Conservation (phyloP, 176 grass and related monocot species). For the Otatea glauca region DNA sequence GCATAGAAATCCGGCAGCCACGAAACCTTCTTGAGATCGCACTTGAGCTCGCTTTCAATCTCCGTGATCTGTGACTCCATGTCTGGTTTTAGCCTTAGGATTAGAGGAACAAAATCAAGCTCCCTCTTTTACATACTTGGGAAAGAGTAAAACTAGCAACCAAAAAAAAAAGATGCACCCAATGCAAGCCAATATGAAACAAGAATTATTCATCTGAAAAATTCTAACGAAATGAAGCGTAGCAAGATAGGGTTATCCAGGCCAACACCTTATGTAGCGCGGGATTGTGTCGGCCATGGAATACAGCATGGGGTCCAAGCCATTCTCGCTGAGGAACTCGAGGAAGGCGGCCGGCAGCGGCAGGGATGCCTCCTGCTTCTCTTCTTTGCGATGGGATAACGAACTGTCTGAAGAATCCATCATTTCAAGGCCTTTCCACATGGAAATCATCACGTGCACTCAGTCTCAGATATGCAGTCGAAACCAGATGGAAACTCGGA, state of each 20-base stretch:
- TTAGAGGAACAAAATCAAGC: slow-evolving; percentile 33
- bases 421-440: not conserved
- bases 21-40: slow-evolving; percentile 59
- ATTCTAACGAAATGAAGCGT: not conserved
- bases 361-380: slow-evolving; percentile 28
- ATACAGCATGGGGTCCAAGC: slow-evolving; percentile 76
- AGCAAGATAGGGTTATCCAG: too few species aligned
- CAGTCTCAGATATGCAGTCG: not conserved
- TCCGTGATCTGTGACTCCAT: slow-evolving; percentile 55
- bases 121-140: not conserved
- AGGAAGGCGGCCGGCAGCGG: slow-evolving; percentile 70
- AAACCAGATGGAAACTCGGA: not conserved
- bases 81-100: slow-evolving; percentile 76
- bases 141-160: not conserved
- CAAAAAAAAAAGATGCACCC: not conserved
- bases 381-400: not conserved
- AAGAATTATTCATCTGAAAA: not conserved
- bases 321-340: slow-evolving; percentile 82
- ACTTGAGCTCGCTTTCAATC: slow-evolving; percentile 78
- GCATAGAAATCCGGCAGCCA: slow-evolving; percentile 94
- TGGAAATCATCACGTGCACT: too few species aligned
- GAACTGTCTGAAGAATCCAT: slow-evolving; percentile 23
- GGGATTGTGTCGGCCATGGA: slow-evolving; percentile 69
- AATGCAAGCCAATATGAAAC: not conserved
- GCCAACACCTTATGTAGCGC: slow-evolving; percentile 79